Evolutionary conservation across 805 yeast genomes (phyloP), one percentile per base, ranked within the genome.

Genomic region (Maudiozyma saulgeensis): DNA sequence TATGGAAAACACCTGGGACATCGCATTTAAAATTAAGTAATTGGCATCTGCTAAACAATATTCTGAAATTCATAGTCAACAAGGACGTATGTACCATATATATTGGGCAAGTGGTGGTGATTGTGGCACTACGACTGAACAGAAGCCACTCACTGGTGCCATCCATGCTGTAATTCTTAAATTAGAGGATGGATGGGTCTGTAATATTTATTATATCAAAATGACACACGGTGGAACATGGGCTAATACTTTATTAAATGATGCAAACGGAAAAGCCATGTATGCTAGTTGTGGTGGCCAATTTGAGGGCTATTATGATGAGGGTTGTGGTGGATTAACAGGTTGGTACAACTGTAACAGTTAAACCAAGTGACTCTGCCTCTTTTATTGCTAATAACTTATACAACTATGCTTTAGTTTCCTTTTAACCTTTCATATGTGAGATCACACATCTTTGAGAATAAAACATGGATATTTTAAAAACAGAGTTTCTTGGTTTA

Each of bases 101-200:
- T 46, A 41, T 32, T 46, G 37, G 40, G 35, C 41, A 8, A 41
- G 41, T 37, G 45, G 41, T 32, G 41, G 37, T 15, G 43, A 38
- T 21, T 41, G 41, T 26, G 44, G 37, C 13, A 38, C 49, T 21
- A 41, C 45, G 15, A 41, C 44, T 31, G 44, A 42, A 28, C 35
- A 28, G 18, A 46, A 32, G n/a, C 41, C 45, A 23, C 41, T 41
- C 28, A 45, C 49, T 9, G 49, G 49, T 41, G 49, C 45, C n/a
- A 46, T 46, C 45, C 34, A 42, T 12, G 45, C 41, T 16, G 49
- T 46, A 12, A 9, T 46, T 21, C 23, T 19, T 32, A 41, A 42
- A 35, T 35, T 32, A n/a, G 49, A 41, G 16, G 45, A 41, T 23
- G 40, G 41, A 18, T 46, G 49, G 49, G 28, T 15, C 21, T 46